Base-by-base conservation (phyloP, 2,329 filamentous ascomycete genomes). In the Aspergillus udagawae region DNA sequence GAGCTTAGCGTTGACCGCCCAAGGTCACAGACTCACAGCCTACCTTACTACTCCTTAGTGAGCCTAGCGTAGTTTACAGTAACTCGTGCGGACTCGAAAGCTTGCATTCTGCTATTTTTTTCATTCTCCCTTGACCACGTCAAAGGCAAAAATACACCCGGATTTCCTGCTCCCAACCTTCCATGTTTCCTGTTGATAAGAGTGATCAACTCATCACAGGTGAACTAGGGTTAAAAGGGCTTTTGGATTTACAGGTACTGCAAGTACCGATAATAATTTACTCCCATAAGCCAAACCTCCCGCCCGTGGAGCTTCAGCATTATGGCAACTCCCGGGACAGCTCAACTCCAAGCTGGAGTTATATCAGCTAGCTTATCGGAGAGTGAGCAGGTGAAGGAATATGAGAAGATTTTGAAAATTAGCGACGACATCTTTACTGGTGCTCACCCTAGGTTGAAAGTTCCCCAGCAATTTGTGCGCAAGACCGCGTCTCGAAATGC, bases 341-440 rank as follows among this genome's bases (percentile, higher is more conserved):
- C 70, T 66, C 70, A 72, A 57, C 65, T 70, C 56, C 60, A 68
- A 59, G 58, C 72, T 60, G 65, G 68, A 62, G 66, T 66, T 59
- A 62, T 67, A 55, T 59, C 67, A 61, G 53, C 63, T 45, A 65
- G 66, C 29, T 60, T 67, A 54, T 65, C 70, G 55, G 59, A 84
- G 63, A 71, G 80, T 57, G 78, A 82, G 67, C 84, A 88, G 69
- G 75, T 88, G 51, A 75, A 80, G 67, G 85, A 92, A 75, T 94
- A 91, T 79, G 84, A 88, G 70, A 91, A 88, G 77, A 89, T 97
- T 68, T 73, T 96, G 69, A 84, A 82, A 65, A 86, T 97, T 74
- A 88, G 87, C 75, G 89, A 96, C 79, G 82, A 86, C 65, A 83
- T 97, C 66, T 80, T 94, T 70, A 85, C 90, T 73, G 92, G 92